phyloP scores from a whole-genome alignment of 768 basidiomycete species.

The Butyriboletus loyo region DNA sequence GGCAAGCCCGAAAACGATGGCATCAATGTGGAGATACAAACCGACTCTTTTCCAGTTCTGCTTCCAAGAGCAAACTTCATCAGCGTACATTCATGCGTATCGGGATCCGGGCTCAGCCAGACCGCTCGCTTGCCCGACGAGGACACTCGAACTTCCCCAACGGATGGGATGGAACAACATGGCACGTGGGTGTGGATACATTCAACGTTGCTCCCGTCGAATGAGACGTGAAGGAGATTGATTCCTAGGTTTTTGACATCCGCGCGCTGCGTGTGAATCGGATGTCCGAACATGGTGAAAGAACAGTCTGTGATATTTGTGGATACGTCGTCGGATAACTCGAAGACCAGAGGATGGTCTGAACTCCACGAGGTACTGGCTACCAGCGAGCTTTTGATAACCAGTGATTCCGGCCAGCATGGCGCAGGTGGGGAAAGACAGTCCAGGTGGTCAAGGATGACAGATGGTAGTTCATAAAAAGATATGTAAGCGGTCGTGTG shows the following conservation, averaged over 20 bases:
- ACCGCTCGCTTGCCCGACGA: constrained; percentile 20
- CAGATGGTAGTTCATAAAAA: constrained; percentile 16
- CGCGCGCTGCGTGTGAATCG: background rate
- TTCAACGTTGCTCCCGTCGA: constrained; percentile 7
- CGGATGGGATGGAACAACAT: constrained; percentile 9
- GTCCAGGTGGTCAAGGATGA: constrained; percentile 5
- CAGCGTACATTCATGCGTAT: constrained; percentile 41
- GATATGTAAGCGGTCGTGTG: constrained; percentile 4
- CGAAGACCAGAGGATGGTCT: constrained; percentile 1
- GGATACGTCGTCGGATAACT: constrained; percentile 15
- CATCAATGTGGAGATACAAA: constrained; percentile 35
- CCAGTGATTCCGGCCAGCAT: constrained; percentile 15
- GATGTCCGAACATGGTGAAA: constrained; percentile 16
- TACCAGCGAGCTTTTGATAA: constrained; percentile 4
- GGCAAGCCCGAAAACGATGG: constrained; percentile 49
- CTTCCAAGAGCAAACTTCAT: constrained; percentile 47
- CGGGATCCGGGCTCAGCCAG: constrained; percentile 12
- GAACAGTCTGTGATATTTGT: constrained; percentile 2
- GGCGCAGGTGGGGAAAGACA: background rate
- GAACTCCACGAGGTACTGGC: constrained; percentile 15
- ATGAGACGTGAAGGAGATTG: constrained; percentile 10
- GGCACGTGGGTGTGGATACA: constrained; percentile 1
- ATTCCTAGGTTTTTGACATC: background rate
- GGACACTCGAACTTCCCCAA: constrained; percentile 15
- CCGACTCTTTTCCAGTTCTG: constrained; percentile 3